Conservation (phyloP, 345 rosid species). For the Salix brachista region DNA sequence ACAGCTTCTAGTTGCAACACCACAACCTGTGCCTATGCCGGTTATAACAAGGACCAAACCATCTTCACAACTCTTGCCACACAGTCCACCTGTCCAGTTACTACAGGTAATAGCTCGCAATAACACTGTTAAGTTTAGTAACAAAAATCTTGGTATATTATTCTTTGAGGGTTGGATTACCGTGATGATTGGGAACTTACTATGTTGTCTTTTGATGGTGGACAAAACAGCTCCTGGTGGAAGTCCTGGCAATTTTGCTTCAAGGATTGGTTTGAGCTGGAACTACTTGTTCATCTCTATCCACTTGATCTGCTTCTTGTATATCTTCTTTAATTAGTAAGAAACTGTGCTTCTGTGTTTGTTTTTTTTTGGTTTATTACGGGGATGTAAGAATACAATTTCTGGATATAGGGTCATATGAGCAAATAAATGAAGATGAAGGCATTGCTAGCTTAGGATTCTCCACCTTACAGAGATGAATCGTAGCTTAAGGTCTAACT, state of each 20-base stretch:
- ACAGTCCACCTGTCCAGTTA: slow-evolving; percentile 36
- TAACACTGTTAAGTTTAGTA: background rate
- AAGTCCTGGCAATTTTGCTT: slow-evolving; percentile 24
- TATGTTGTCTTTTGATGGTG: background rate
- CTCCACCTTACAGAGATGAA: background rate
- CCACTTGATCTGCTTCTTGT: slow-evolving; percentile 34
- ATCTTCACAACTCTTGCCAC: slow-evolving; percentile 41
- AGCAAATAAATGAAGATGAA: background rate
- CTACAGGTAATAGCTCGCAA: slow-evolving; percentile 25
- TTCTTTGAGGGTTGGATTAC: background rate
- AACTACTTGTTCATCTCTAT: slow-evolving; percentile 20
- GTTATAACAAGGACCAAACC: slow-evolving; percentile 33
- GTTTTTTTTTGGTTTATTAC: background rate
- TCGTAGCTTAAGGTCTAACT: background rate
- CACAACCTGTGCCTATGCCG: slow-evolving; percentile 63
- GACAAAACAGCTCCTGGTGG: slow-evolving; percentile 22
- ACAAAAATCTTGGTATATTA: background rate
- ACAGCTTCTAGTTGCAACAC: slow-evolving; percentile 32
- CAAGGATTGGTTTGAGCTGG: slow-evolving; percentile 32
- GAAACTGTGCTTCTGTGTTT: background rate
- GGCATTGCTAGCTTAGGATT: background rate
- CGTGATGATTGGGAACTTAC: background rate
- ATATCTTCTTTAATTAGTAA: slow-evolving; percentile 16
- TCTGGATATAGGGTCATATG: background rate
- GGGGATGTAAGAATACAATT: background rate